These are phyloP conservation scores for Rhododendron molle DNA, from an alignment of 148 eudicot genomes.

Conservation along the genomic window DNA sequence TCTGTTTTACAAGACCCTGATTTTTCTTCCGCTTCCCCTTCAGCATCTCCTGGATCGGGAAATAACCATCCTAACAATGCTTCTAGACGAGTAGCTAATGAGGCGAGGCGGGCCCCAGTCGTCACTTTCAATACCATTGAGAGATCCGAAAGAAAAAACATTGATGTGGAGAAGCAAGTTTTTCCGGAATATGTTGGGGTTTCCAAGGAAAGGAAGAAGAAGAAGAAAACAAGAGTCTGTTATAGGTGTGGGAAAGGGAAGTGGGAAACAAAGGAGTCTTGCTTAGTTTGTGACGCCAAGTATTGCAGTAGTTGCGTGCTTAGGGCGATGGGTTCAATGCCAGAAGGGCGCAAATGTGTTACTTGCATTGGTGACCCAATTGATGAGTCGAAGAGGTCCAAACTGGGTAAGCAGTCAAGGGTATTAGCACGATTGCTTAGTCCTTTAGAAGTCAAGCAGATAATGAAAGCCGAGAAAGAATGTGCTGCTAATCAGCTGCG, in stretches of 20 bases:
- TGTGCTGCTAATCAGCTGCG: conserved; percentile 96
- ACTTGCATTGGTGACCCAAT: conserved; percentile 86
- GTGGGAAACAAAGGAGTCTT: conserved; percentile 88
- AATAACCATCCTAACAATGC: conserved; percentile 27
- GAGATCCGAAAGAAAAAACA: conserved; percentile 51
- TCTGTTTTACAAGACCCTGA: conserved; percentile 77
- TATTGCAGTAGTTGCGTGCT: conserved; percentile 92
- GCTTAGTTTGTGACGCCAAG: conserved; percentile 82
- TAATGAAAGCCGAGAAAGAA: conserved; percentile 95
- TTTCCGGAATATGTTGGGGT: conserved; percentile 66
- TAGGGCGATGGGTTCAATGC: conserved; percentile 99
- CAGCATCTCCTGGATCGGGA: conserved; percentile 71
- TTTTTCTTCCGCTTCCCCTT: conserved; percentile 64
- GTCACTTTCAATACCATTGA: conserved; percentile 74
- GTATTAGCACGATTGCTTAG: conserved; percentile 71
- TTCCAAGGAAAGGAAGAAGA: conserved; percentile 59
- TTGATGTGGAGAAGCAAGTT: conserved; percentile 33
- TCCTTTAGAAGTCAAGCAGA: conserved; percentile 92
- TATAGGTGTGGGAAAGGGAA: conserved; percentile 89
- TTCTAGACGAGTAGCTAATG: conserved; percentile 27
- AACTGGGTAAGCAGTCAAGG: conserved; percentile 79
- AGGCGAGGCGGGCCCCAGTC: conserved; percentile 60
- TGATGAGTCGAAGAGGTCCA: conserved; percentile 69
- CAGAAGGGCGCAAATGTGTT: conserved; percentile 98
- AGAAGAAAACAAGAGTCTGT: conserved; percentile 58